Percentiles rank a stretch among this genome's conserved stretches.
Evolutionary conservation across 2,329 filamentous ascomycete genomes (phyloP).

Genomic region (Tolypocladium tundrense): DNA sequence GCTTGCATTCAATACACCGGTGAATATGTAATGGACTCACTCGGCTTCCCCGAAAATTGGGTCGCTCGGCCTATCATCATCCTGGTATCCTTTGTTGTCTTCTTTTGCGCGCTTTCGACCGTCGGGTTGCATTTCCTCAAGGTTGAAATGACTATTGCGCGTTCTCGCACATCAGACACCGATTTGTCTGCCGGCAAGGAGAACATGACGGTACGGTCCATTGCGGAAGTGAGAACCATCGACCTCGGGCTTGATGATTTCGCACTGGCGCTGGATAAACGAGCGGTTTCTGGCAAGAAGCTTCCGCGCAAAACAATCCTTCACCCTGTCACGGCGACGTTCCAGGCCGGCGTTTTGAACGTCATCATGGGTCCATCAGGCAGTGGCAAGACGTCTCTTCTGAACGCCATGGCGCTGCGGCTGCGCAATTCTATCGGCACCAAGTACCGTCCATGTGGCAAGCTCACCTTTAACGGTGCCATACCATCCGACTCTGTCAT

Average conservation of each 20-base stretch:
- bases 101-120: constrained; percentile 52
- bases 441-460: constrained; percentile 50
- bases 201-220: constrained; percentile 47
- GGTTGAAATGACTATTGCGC: constrained; percentile 60
- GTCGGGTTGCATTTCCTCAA: constrained; percentile 53
- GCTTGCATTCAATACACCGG: constrained; percentile 61
- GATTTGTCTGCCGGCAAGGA: constrained; percentile 63
- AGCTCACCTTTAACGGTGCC: constrained; percentile 60
- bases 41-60: constrained; percentile 61
- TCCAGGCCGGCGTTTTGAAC: constrained; percentile 59
- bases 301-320: constrained; percentile 50
- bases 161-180: constrained; percentile 45
- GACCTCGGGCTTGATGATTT: constrained; percentile 56
- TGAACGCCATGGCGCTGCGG: constrained; percentile 63
- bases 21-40: constrained; percentile 54
- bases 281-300: constrained; percentile 39
- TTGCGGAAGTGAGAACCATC: constrained; percentile 46
- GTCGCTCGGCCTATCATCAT: constrained; percentile 55
- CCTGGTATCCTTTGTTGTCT: constrained; percentile 49
- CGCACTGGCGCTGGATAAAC: constrained; percentile 53
- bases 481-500: constrained; percentile 58
- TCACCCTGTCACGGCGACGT: constrained; percentile 54
- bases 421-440: constrained; percentile 52
- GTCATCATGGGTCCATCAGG: constrained; percentile 75
- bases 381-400: constrained; percentile 63